Conservation (phyloP, 2,329 filamentous ascomycete species). For the Emergomyces pasteurianus region DNA sequence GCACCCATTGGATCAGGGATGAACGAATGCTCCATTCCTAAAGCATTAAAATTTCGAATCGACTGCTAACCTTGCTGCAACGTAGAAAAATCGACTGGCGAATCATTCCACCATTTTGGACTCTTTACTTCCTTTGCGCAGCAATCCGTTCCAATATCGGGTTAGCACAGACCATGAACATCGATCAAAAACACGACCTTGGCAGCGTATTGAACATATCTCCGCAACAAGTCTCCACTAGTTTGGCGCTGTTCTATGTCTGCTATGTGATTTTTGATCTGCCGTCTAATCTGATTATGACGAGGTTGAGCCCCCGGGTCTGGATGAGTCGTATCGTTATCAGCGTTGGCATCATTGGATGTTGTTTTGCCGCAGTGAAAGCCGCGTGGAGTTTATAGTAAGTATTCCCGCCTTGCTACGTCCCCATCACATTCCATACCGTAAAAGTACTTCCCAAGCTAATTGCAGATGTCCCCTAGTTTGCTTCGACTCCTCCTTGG, state of each 20-base stretch:
- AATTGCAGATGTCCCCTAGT: constrained; percentile 24
- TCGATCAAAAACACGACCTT: constrained; percentile 58
- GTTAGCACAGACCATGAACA: constrained; percentile 91
- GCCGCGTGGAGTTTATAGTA: constrained; percentile 76
- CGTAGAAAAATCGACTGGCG: constrained; percentile 45
- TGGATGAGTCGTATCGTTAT: constrained; percentile 92
- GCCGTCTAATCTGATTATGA: constrained; percentile 84
- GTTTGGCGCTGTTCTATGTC: constrained; percentile 80
- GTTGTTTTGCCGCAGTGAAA: constrained; percentile 70
- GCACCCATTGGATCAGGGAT: background rate
- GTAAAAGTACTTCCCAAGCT: background rate
- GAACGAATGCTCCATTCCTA: background rate
- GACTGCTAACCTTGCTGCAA: background rate
- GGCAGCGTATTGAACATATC: constrained; percentile 56
- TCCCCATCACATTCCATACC: background rate
- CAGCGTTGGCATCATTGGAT: constrained; percentile 71
- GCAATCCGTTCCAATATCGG: constrained; percentile 87
- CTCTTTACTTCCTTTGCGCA: constrained; percentile 82
- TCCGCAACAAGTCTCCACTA: constrained; percentile 67
- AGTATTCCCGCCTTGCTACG: constrained; percentile 14
- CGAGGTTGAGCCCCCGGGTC: constrained; percentile 65
- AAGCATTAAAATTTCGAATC: no score
- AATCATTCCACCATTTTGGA: constrained; percentile 67
- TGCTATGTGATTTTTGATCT: constrained; percentile 84
- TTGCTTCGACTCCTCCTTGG: constrained; percentile 76